Percentiles rank a stretch among this genome's conserved stretches.
Conservation (phyloP, 1,284 basidiomycete genomes). For the Heterobasidion annosum region DNA sequence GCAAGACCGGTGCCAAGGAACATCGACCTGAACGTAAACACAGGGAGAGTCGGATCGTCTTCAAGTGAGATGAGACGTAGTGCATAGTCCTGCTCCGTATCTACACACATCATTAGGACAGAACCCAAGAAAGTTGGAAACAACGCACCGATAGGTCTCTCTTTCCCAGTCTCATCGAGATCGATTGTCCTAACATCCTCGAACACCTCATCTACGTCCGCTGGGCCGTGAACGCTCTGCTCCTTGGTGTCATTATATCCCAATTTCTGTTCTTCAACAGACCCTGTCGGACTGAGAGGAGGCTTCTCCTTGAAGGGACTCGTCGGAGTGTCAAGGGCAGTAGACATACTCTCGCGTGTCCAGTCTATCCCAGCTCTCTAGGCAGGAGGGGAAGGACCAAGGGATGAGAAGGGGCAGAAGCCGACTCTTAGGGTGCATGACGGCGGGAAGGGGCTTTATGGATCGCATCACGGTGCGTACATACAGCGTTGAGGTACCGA, state of each 20-base stretch:
- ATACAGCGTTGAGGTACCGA: no score
- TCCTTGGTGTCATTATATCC: not conserved
- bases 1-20: slow-evolving; percentile 38
- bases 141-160: not conserved
- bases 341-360: no score
- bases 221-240: not conserved
- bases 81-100: slow-evolving; percentile 38
- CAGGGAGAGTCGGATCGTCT: slow-evolving; percentile 48
- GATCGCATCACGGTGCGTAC: no score
- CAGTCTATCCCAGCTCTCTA: no score
- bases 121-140: not conserved
- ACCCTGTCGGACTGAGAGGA: no score
- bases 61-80: slow-evolving; percentile 43
- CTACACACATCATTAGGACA: not conserved
- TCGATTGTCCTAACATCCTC: not conserved
- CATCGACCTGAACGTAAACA: slow-evolving; percentile 39
- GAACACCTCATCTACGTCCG: not conserved
- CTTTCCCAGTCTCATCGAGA: not conserved
- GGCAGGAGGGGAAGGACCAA: no score
- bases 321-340: no score
- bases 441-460: no score
- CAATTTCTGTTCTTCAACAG: not conserved
- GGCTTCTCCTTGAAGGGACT: no score
- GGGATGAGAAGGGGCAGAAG: no score
- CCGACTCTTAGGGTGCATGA: no score